Evolutionary conservation across 768 basidiomycete species (phyloP).

Genomic region (Agaricus bisporus): DNA sequence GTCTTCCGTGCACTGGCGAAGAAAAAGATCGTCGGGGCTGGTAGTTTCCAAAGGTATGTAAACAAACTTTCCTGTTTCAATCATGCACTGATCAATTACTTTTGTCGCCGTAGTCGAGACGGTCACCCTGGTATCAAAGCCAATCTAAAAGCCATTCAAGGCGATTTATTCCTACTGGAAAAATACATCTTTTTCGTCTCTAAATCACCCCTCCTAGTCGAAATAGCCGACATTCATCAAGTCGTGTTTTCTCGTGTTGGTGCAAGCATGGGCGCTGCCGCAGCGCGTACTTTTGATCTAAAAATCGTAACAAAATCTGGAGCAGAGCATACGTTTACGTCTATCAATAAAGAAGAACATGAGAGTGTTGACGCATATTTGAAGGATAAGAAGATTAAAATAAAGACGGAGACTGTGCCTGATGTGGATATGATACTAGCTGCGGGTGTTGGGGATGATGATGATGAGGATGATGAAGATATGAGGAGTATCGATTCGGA

Average conservation of each 20-base stretch:
- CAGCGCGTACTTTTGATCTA: slow-evolving; percentile 91
- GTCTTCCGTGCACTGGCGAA: slow-evolving; percentile 88
- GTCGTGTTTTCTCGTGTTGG: slow-evolving; percentile 93
- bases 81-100: background rate
- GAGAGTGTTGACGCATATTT: slow-evolving; percentile 81
- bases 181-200: slow-evolving; percentile 98
- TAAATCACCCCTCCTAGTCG: slow-evolving; percentile 87
- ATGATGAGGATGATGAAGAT: slow-evolving; percentile 72
- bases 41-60: slow-evolving; percentile 75
- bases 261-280: slow-evolving; percentile 71
- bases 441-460: slow-evolving; percentile 58
- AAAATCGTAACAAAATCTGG: slow-evolving; percentile 82
- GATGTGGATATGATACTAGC: slow-evolving; percentile 75
- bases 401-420: slow-evolving; percentile 94
- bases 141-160: slow-evolving; percentile 94
- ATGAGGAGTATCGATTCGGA: slow-evolving; percentile 78
- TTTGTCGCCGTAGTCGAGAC: slow-evolving; percentile 51
- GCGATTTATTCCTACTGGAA: slow-evolving; percentile 96
- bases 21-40: slow-evolving; percentile 88
- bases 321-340: slow-evolving; percentile 84
- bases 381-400: slow-evolving; percentile 83
- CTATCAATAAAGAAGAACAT: slow-evolving; percentile 94
- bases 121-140: slow-evolving; percentile 96
- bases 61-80: background rate
- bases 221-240: slow-evolving; percentile 84